Conservation (phyloP, 2,329 filamentous ascomycete species). For the Penicillium crustosum region DNA sequence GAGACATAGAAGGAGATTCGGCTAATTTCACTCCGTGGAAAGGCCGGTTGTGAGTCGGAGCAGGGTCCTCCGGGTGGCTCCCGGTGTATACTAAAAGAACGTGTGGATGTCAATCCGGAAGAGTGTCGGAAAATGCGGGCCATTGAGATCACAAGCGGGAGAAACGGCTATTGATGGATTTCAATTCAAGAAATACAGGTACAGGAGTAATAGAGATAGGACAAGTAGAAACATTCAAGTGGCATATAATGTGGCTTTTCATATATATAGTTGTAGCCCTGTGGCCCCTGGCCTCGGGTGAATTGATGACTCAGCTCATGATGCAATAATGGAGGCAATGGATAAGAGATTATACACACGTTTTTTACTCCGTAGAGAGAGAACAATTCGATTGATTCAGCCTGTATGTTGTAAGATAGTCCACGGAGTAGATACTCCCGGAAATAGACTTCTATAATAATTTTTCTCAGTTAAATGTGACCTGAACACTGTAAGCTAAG, state of each 20-base stretch:
- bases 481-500: neutral
- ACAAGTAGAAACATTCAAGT: no score
- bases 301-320: constrained; percentile 5
- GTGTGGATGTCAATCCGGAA: constrained; percentile 4
- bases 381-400: constrained; percentile 1
- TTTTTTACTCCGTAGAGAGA: neutral
- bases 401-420: neutral
- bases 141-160: neutral
- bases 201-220: neutral
- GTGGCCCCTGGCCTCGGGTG: no score
- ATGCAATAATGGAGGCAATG: constrained; percentile 4
- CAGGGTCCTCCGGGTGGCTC: constrained; percentile 14
- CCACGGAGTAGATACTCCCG: neutral
- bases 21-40: constrained; percentile 5
- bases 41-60: constrained; percentile 9
- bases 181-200: neutral
- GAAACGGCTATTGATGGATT: constrained; percentile 6
- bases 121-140: constrained; percentile 4
- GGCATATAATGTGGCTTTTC: no score
- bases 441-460: neutral
- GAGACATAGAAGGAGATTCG: neutral
- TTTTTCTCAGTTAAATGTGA: neutral
- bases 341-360: neutral
- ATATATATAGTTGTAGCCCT: neutral
- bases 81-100: constrained; percentile 10